Percentiles rank a stretch among this genome's conserved stretches.
Conservation (phyloP, 129 eudicot genomes). For the Artemisia argyi region DNA sequence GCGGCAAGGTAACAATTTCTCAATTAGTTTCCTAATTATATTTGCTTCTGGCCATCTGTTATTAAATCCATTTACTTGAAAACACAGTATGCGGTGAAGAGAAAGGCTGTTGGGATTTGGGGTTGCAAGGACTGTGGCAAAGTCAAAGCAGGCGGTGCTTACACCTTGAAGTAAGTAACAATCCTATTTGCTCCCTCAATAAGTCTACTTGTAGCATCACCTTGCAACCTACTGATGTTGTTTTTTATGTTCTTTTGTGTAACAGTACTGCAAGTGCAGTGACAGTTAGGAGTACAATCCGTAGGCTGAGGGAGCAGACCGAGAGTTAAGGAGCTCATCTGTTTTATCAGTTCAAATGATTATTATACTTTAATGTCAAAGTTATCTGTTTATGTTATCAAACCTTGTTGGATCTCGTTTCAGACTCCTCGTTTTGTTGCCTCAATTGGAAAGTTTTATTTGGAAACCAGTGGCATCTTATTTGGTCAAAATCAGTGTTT, state of each 20-base stretch:
- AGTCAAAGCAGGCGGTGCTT: constrained; percentile 52
- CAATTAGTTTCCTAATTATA: too few species aligned
- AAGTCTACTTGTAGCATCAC: not conserved
- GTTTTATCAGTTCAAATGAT: constrained; percentile 3
- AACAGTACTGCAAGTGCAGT: constrained; percentile 93
- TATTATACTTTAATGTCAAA: constrained; percentile 4
- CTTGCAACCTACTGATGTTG: not conserved
- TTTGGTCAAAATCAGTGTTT: not conserved
- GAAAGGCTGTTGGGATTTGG: constrained; percentile 53
- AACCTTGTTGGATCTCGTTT: not conserved
- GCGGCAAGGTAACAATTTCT: constrained; percentile 50
- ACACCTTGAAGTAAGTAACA: constrained; percentile 61
- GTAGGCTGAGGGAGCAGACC: constrained; percentile 93
- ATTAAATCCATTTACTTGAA: not conserved
- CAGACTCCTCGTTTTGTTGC: constrained; percentile 16
- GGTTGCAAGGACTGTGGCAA: constrained; percentile 57
- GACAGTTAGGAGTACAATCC: constrained; percentile 88
- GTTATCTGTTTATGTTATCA: constrained; percentile 9
- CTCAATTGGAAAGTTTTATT: not conserved
- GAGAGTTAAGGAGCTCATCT: constrained; percentile 48
- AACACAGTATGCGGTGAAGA: constrained; percentile 47
- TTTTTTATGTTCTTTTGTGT: constrained; percentile 1
- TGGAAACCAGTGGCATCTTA: not conserved
- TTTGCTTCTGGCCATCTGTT: not conserved
- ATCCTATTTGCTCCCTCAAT: not conserved